Conservation (phyloP, 2,329 filamentous ascomycete species). For the Botryotinia narcissicola region DNA sequence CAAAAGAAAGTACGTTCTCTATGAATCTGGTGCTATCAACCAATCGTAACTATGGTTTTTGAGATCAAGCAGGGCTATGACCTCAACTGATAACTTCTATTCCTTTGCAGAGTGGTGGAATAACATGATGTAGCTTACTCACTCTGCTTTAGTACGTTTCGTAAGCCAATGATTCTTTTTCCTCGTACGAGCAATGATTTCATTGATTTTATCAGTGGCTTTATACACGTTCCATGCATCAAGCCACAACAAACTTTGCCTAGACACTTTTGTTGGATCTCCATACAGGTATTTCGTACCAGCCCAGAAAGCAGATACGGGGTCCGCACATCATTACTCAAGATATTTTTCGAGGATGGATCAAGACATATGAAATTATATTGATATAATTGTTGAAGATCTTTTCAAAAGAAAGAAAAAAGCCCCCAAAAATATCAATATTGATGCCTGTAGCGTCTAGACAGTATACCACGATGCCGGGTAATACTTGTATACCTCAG, state of each 20-base stretch:
- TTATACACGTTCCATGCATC: neutral
- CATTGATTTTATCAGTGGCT: neutral
- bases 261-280: neutral
- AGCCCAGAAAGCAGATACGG: neutral
- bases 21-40: neutral
- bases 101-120: neutral
- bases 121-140: neutral
- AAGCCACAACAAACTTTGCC: neutral
- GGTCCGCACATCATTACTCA: neutral
- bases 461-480: neutral
- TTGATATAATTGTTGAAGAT: neutral
- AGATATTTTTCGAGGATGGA: neutral
- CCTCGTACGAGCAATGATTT: neutral
- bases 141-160: neutral
- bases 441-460: neutral
- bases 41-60: neutral
- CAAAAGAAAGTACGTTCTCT: neutral
- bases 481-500: neutral
- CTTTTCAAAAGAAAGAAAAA: neutral
- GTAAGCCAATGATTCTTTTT: neutral
- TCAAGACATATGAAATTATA: neutral
- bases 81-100: neutral
- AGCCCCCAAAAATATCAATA: neutral
- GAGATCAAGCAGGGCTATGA: neutral
- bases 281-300: neutral